These are phyloP conservation scores for Blastobotrys serpentis DNA, from an alignment of 1,139 yeast species.

Conservation along the genomic window DNA sequence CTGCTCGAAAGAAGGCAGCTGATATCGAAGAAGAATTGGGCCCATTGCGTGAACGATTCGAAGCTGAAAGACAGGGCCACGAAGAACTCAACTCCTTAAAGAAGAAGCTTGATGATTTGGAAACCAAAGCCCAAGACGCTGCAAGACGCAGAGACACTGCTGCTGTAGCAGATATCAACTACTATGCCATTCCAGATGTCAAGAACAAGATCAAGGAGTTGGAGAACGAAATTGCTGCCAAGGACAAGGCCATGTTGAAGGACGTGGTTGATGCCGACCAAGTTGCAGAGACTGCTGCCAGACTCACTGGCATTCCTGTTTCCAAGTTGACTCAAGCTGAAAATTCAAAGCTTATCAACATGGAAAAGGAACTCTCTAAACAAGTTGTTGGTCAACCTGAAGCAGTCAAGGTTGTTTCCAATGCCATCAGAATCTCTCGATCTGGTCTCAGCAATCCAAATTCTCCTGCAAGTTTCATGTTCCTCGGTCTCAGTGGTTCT, in stretches of 20 bases:
- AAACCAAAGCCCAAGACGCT: slow-evolving; percentile 90
- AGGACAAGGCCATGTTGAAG: slow-evolving; percentile 66
- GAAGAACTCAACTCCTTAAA: slow-evolving; percentile 86
- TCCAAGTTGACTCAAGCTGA: slow-evolving; percentile 93
- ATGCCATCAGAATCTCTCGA: slow-evolving; percentile 87
- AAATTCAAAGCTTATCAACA: slow-evolving; percentile 84
- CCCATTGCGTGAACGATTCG: slow-evolving; percentile 83
- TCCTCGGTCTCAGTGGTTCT: slow-evolving; percentile 94
- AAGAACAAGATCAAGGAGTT: slow-evolving; percentile 70
- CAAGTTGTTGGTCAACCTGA: slow-evolving; percentile 95
- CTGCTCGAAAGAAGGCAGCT: slow-evolving; percentile 77
- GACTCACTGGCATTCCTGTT: slow-evolving; percentile 98
- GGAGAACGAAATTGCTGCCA: slow-evolving; percentile 72
- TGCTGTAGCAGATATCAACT: slow-evolving; percentile 89
- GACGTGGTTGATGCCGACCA: slow-evolving; percentile 93
- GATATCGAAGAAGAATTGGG: slow-evolving; percentile 79
- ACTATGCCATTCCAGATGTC: slow-evolving; percentile 95
- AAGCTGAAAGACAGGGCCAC: slow-evolving; percentile 87
- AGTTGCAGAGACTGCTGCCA: slow-evolving; percentile 95
- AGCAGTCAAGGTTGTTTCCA: slow-evolving; percentile 94
- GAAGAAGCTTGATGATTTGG: slow-evolving; percentile 87
- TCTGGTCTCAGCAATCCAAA: slow-evolving; percentile 96
- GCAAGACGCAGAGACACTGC: slow-evolving; percentile 95
- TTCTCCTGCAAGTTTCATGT: slow-evolving; percentile 93
- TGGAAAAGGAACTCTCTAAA: slow-evolving; percentile 82